phyloP scores from a whole-genome alignment of 1,284 basidiomycete genomes.

The Ustilago cynodontis region DNA sequence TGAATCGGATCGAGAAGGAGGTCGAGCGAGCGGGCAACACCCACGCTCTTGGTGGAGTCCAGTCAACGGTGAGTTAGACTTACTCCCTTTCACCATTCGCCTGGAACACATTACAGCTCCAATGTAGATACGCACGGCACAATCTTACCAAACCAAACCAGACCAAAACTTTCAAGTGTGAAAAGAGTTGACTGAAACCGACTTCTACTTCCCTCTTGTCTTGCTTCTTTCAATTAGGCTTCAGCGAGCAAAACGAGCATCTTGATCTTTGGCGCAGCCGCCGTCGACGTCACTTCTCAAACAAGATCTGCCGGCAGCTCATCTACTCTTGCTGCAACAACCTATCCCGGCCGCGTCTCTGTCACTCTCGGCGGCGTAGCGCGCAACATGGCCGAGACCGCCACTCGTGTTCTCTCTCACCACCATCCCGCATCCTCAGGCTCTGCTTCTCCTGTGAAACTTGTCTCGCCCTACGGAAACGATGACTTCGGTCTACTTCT shows the following conservation, averaged over 20 bases:
- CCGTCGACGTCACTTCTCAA: conserved; percentile 65
- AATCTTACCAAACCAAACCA: background rate
- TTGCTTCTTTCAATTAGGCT: background rate
- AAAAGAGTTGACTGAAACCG: conserved; percentile 21
- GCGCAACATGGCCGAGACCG: conserved; percentile 91
- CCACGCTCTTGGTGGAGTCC: conserved; percentile 32
- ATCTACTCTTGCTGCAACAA: conserved; percentile 72
- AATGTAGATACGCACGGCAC: conserved; percentile 28
- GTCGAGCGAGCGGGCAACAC: conserved; percentile 21
- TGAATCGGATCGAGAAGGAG: conserved; percentile 74
- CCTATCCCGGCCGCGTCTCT: conserved; percentile 81
- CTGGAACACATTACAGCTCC: background rate
- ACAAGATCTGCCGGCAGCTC: conserved; percentile 13
- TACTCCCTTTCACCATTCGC: background rate
- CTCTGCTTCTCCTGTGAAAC: conserved; percentile 32
- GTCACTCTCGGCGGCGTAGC: conserved; percentile 90
- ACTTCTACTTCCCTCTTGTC: background rate
- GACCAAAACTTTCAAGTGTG: background rate
- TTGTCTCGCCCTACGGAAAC: conserved; percentile 72
- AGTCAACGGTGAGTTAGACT: conserved; percentile 33
- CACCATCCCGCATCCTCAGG: background rate
- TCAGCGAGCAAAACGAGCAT: conserved; percentile 21
- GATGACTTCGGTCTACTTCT: conserved; percentile 73
- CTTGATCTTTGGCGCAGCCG: conserved; percentile 62
- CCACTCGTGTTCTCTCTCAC: conserved; percentile 76